phyloP scores from a whole-genome alignment of 1,139 yeast species.

The Debaryomyces coudertii region DNA sequence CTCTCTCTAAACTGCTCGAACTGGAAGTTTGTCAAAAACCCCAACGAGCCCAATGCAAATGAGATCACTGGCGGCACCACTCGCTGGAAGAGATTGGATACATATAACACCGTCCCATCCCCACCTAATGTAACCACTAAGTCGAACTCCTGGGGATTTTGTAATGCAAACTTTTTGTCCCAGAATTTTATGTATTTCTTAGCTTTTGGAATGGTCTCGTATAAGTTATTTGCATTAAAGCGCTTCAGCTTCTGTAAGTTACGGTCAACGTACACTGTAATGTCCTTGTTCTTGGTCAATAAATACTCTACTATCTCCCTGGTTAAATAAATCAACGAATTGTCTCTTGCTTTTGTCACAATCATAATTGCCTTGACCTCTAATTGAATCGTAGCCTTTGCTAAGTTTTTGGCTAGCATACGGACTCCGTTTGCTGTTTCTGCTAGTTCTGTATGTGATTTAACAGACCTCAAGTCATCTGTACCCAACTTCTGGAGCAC shows the following conservation, averaged over 20 bases:
- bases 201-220: constrained; percentile 45
- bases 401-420: constrained; percentile 71
- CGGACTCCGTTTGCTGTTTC: constrained; percentile 89
- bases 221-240: constrained; percentile 54
- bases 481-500: constrained; percentile 37
- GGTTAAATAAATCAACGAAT: constrained; percentile 71
- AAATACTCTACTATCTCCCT: constrained; percentile 82
- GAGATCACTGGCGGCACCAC: constrained; percentile 89
- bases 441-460: constrained; percentile 73
- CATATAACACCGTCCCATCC: constrained; percentile 86
- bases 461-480: constrained; percentile 50
- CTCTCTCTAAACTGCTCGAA: constrained; percentile 68
- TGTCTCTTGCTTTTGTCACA: constrained; percentile 85
- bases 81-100: constrained; percentile 74
- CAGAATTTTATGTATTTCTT: constrained; percentile 59
- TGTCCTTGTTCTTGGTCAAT: constrained; percentile 46
- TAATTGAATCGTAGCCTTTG: constrained; percentile 72
- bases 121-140: constrained; percentile 84
- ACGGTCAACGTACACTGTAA: constrained; percentile 71
- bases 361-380: constrained; percentile 73
- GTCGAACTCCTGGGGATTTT: constrained; percentile 66
- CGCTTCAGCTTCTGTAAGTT: constrained; percentile 62
- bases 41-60: constrained; percentile 78
- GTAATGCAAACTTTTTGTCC: constrained; percentile 60
- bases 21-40: constrained; percentile 77